Evolutionary conservation across 768 basidiomycete species (phyloP), one percentile per base, ranked within the genome.

Genomic region (Amanita brunnescens): DNA sequence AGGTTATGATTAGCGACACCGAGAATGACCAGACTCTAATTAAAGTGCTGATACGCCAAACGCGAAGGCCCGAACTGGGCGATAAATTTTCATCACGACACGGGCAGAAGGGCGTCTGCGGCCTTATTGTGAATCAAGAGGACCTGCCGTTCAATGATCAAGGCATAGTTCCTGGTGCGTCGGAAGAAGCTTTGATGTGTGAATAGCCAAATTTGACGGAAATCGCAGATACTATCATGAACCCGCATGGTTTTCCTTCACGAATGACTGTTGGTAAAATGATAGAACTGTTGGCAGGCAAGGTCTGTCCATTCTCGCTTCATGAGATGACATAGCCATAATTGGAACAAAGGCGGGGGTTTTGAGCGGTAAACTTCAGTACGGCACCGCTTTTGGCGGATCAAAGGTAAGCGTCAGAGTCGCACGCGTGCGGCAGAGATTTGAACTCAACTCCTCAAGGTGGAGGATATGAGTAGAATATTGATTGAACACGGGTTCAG

Each of bases 211-310:
- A 46, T 43, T 47, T 8, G 39, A 66, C 42, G 51, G 53, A 35
- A 32, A 44, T 42, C 34, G 23, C 58, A 87, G 95, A 99, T 68
- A 91, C 94, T 14, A 96, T 99, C 71, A 98, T 99, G 95, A 99
- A 99, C 65, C 96, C 96, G 2, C 96, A 99, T 68, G 96, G 96
- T 62, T 98, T 99, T 76, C 96, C 96, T 4, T 95, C 91, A 52
- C 89, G 95, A 49, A 97, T 94, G 93, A 99, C 96, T 21, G 96
- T 99, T 24, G 96, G 96, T 44, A 99, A 99, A 74, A 99, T 99
- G 96, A 96, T 99, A 48, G 96, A 99, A 67, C 74, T 97, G 18
- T 71, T 99, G 29, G 89, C 93, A 10, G 95, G 96, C 46, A 99
- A 99, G 79, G 90, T 88, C 52, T 34, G 32, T 56, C 37, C 41